These are phyloP conservation scores for Rehmannia glutinosa DNA, from an alignment of 257 asterid genomes.

Conservation along the genomic window DNA sequence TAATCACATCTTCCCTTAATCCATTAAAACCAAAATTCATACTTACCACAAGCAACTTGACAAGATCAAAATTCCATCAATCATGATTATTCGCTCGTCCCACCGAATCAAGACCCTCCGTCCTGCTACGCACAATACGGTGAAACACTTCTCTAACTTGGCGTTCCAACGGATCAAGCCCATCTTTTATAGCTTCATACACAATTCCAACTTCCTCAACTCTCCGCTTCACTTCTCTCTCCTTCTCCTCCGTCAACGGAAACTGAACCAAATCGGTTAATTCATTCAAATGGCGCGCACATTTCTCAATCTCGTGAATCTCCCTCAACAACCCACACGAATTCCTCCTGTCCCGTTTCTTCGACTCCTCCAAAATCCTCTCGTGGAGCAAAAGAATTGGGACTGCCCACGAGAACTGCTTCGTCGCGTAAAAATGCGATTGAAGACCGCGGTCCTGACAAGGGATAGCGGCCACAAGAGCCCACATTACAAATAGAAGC, in stretches of 20 bases:
- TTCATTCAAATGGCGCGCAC: slow-evolving; percentile 48
- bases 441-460: slow-evolving; percentile 97
- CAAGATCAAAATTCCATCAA: not conserved
- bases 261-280: slow-evolving; percentile 48
- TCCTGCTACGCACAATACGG: slow-evolving; percentile 65
- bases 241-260: slow-evolving; percentile 62
- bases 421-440: slow-evolving; percentile 47
- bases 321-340: slow-evolving; percentile 76
- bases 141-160: slow-evolving; percentile 83
- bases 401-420: slow-evolving; percentile 67
- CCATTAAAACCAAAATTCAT: not conserved
- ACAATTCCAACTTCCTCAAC: slow-evolving; percentile 55
- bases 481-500: slow-evolving; percentile 75
- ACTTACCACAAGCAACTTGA: no score
- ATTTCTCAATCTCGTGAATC: slow-evolving; percentile 72
- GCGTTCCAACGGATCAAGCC: slow-evolving; percentile 71
- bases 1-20: not conserved
- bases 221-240: slow-evolving; percentile 57
- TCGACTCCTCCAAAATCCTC: slow-evolving; percentile 77
- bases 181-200: slow-evolving; percentile 42
- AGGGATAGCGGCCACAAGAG: slow-evolving; percentile 95
- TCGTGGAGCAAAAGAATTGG: slow-evolving; percentile 71
- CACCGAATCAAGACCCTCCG: slow-evolving; percentile 54
- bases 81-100: slow-evolving; percentile 30
- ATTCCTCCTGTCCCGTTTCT: slow-evolving; percentile 62